Conservation (phyloP, 73 alveolate genomes). For the Blepharisma japonicum region DNA sequence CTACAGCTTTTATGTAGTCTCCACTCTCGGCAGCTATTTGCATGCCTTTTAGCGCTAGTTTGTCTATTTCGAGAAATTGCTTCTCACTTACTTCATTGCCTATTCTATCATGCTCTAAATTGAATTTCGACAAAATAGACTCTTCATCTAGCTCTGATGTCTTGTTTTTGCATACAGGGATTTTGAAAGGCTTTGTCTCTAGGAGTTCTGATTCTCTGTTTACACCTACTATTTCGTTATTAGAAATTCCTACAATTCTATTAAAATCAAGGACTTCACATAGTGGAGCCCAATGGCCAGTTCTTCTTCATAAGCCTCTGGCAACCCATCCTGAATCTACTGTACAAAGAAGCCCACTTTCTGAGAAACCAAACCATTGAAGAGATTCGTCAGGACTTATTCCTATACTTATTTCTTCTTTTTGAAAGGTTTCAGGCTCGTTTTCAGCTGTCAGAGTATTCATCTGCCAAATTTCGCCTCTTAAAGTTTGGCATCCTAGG, state of each 20-base stretch:
- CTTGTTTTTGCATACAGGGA: constrained; percentile 31
- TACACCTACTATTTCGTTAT: neutral
- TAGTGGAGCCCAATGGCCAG: constrained; percentile 54
- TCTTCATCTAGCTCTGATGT: constrained; percentile 16
- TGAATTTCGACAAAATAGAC: neutral
- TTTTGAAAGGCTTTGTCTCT: constrained; percentile 34
- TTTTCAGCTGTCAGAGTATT: neutral
- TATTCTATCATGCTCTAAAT: neutral
- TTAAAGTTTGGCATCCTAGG: constrained; percentile 44
- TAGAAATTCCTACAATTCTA: constrained; percentile 33
- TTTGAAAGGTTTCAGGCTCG: constrained; percentile 5
- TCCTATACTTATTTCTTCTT: constrained; percentile 45
- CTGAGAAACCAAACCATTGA: constrained; percentile 54
- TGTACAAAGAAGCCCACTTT: constrained; percentile 48
- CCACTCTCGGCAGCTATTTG: constrained; percentile 33
- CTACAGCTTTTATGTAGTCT: constrained; percentile 40
- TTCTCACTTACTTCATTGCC: constrained; percentile 34
- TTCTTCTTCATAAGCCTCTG: constrained; percentile 31
- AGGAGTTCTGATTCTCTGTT: constrained; percentile 21
- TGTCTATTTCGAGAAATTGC: constrained; percentile 40
- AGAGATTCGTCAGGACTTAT: constrained; percentile 36
- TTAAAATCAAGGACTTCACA: constrained; percentile 36
- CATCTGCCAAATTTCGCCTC: constrained; percentile 41
- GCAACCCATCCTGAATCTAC: constrained; percentile 46
- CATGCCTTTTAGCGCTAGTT: constrained; percentile 33